These are phyloP conservation scores for Erysimum cheiranthoides DNA, from an alignment of 345 rosid genomes.

Conservation along the genomic window DNA sequence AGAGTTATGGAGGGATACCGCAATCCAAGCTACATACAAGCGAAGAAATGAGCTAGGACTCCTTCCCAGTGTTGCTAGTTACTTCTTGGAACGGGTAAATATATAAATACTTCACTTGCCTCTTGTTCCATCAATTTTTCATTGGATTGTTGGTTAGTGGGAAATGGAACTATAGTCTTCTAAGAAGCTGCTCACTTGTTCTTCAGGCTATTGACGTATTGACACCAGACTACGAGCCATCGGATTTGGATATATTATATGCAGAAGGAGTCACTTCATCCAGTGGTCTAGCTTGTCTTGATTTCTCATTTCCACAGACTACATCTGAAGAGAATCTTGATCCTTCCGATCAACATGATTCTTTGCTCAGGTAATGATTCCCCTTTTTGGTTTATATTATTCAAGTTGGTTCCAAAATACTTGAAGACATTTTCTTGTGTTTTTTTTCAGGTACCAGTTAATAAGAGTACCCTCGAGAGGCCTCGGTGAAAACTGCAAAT, in stretches of 20 bases:
- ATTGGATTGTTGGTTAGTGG: background rate
- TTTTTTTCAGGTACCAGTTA: constrained; percentile 75
- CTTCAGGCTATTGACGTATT: constrained; percentile 77
- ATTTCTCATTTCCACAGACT: constrained; percentile 83
- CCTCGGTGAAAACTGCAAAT: constrained; percentile 90
- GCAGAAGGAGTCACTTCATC: constrained; percentile 98
- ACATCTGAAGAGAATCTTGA: constrained; percentile 61
- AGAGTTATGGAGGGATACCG: constrained; percentile 88
- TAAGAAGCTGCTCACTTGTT: constrained; percentile 28
- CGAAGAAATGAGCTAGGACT: constrained; percentile 76
- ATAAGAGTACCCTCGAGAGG: constrained; percentile 88
- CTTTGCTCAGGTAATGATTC: constrained; percentile 64
- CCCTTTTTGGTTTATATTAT: background rate
- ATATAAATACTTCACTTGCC: constrained; percentile 37
- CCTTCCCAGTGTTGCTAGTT: constrained; percentile 86
- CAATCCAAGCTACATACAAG: constrained; percentile 81
- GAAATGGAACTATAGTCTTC: background rate
- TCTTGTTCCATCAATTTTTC: constrained; percentile 10
- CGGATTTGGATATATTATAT: constrained; percentile 87
- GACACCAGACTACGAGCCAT: constrained; percentile 88
- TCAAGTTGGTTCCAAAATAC: background rate
- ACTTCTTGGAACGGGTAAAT: constrained; percentile 85
- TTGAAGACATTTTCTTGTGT: background rate
- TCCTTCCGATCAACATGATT: constrained; percentile 69
- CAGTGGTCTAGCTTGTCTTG: constrained; percentile 89